phyloP scores from a whole-genome alignment of 257 asterid species.

The Solanum lignicaule region DNA sequence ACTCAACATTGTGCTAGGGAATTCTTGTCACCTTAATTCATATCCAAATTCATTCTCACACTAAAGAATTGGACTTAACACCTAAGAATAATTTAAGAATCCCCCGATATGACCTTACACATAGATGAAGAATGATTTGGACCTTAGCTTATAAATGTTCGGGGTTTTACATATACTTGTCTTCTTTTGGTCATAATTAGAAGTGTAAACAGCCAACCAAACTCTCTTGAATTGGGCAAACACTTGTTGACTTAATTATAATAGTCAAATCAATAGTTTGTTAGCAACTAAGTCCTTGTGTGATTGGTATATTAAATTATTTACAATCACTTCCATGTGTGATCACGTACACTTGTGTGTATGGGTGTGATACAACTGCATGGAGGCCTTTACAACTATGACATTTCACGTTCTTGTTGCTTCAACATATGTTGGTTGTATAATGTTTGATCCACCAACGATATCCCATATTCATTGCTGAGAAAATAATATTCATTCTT shows the following conservation, averaged over 20 bases:
- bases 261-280: neutral
- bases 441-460: neutral
- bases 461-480: neutral
- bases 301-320: neutral
- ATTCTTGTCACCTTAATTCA: neutral
- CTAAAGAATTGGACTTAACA: neutral
- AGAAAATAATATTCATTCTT: neutral
- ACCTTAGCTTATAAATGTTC: neutral
- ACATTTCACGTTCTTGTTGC: neutral
- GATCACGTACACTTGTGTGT: neutral
- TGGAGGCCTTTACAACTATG: neutral
- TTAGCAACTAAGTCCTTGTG: neutral
- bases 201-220: neutral
- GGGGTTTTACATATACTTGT: neutral
- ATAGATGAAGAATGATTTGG: neutral
- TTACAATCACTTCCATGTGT: neutral
- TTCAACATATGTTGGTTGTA: neutral
- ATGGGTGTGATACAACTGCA: neutral
- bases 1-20: neutral
- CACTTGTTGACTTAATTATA: neutral
- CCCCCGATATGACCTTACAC: neutral
- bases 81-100: neutral
- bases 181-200: neutral
- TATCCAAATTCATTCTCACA: neutral
- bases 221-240: neutral